Conservation (phyloP, 2,329 filamentous ascomycete species). For the Aspergillus sp. region DNA sequence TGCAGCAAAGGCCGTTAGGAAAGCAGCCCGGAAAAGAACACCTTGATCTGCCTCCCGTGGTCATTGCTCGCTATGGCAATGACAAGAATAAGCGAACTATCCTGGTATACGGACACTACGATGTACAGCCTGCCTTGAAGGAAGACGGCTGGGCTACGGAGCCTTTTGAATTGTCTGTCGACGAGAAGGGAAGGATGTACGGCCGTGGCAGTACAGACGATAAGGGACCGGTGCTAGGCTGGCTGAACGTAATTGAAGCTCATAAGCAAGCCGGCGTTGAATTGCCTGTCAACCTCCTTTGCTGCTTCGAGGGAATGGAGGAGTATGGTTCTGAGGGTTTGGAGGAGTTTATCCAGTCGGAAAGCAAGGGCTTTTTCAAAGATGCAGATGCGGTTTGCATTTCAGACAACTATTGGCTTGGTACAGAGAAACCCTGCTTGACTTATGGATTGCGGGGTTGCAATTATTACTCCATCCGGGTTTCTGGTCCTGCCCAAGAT, state of each 20-base stretch:
- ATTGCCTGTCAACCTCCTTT: conserved; percentile 93
- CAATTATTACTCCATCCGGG: conserved; percentile 93
- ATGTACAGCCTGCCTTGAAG: conserved; percentile 90
- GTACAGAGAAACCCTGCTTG: conserved; percentile 95
- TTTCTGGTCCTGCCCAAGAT: conserved; percentile 86
- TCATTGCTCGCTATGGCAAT: conserved; percentile 85
- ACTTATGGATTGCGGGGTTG: conserved; percentile 95
- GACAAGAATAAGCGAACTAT: conserved; percentile 92
- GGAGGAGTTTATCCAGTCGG: conserved; percentile 85
- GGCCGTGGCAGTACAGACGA: conserved; percentile 94
- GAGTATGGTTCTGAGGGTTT: conserved; percentile 96
- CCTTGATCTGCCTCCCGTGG: conserved; percentile 84
- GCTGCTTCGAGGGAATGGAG: conserved; percentile 99
- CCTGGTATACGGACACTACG: conserved; percentile 96
- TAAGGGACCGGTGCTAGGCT: conserved; percentile 94
- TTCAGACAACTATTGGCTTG: conserved; percentile 99
- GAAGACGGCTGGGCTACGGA: conserved; percentile 94
- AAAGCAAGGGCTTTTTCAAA: conserved; percentile 91
- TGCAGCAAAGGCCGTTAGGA: conserved; percentile 79
- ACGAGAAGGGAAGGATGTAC: conserved; percentile 90
- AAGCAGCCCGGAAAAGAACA: conserved; percentile 88
- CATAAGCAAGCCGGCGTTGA: conserved; percentile 92
- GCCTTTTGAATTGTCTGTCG: conserved; percentile 81
- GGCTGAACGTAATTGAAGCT: conserved; percentile 96
- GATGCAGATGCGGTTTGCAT: conserved; percentile 96